Evolutionary conservation across 495 filamentous ascomycete genomes (phyloP).

Genomic region (Hypoxylon cercidicola): DNA sequence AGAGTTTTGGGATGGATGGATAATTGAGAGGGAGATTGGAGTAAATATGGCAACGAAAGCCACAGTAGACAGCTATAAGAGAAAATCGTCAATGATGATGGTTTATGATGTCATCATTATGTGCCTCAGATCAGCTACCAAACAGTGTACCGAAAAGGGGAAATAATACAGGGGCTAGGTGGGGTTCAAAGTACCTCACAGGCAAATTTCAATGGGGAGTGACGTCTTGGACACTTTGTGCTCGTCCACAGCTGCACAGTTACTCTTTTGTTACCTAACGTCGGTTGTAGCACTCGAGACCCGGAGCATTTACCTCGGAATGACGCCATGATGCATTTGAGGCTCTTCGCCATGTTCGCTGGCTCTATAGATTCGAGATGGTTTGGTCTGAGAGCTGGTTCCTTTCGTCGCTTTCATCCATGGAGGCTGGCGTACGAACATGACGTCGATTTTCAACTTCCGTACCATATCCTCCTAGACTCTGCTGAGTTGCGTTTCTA

Average conservation of each 20-base stretch:
- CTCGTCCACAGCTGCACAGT: not conserved
- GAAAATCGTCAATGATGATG: constrained; percentile 12
- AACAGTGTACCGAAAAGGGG: constrained; percentile 28
- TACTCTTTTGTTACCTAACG: not conserved
- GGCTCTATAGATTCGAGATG: too few species aligned
- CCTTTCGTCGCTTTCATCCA: too few species aligned
- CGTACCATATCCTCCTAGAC: too few species aligned
- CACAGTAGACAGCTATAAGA: constrained; percentile 1
- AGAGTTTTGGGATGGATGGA: not conserved
- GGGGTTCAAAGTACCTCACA: constrained; percentile 4
- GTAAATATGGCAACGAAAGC: constrained; percentile 1
- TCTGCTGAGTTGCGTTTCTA: too few species aligned
- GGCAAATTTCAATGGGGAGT: constrained; percentile 23
- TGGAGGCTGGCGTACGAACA: too few species aligned
- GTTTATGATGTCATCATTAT: constrained; percentile 40
- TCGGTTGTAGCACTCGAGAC: not conserved
- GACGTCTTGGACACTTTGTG: constrained; percentile 28
- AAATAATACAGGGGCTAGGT: constrained; percentile 14
- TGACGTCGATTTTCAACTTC: too few species aligned
- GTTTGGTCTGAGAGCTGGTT: too few species aligned
- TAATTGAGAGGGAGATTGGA: not conserved
- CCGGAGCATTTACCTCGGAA: constrained; percentile 8
- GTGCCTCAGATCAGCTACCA: constrained; percentile 4
- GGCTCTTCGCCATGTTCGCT: constrained; percentile 10
- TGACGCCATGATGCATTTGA: constrained; percentile 25